A percentile compares a stretch with the other conserved stretches of the same genome.
These are phyloP conservation scores for Isatis tinctoria DNA, from an alignment of 345 rosid genomes.

Conservation along the genomic window DNA sequence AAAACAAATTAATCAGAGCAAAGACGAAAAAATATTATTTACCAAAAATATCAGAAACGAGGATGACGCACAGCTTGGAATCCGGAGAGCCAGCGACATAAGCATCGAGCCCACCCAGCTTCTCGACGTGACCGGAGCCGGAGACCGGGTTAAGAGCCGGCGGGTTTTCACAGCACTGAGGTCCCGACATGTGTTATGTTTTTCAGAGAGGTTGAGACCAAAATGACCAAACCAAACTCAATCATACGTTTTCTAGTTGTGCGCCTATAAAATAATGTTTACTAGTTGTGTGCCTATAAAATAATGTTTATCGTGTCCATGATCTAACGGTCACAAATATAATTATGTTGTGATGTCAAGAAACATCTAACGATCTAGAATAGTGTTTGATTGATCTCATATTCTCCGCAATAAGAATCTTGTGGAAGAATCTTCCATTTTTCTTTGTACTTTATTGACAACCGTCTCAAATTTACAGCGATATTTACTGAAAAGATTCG, in stretches of 20 bases:
- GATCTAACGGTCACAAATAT: not conserved
- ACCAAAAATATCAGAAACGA: conserved; percentile 72
- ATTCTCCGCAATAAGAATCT: not conserved
- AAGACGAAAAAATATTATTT: not conserved
- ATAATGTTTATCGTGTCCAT: not conserved
- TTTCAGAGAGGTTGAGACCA: not conserved
- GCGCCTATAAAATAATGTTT: not conserved
- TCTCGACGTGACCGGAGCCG: conserved; percentile 61
- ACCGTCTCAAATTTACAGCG: not conserved
- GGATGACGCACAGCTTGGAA: conserved; percentile 56
- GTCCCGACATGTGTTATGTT: conserved; percentile 43
- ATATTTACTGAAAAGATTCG: not conserved
- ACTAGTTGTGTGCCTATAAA: not conserved
- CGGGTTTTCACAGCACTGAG: conserved; percentile 78
- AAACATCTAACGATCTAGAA: conserved; percentile 12
- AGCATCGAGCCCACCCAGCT: conserved; percentile 56
- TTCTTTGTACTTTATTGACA: not conserved
- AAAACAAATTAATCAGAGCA: not conserved
- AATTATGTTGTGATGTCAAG: not conserved
- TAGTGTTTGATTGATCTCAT: not conserved
- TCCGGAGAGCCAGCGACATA: conserved; percentile 60
- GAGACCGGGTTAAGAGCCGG: conserved; percentile 45
- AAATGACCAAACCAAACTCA: not conserved
- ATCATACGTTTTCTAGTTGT: not conserved
- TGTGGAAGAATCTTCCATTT: not conserved